A percentile compares a stretch with the other conserved stretches of the same genome.
These are phyloP conservation scores for Aureoboletus auriporus DNA, from an alignment of 768 basidiomycete species.

Conservation along the genomic window DNA sequence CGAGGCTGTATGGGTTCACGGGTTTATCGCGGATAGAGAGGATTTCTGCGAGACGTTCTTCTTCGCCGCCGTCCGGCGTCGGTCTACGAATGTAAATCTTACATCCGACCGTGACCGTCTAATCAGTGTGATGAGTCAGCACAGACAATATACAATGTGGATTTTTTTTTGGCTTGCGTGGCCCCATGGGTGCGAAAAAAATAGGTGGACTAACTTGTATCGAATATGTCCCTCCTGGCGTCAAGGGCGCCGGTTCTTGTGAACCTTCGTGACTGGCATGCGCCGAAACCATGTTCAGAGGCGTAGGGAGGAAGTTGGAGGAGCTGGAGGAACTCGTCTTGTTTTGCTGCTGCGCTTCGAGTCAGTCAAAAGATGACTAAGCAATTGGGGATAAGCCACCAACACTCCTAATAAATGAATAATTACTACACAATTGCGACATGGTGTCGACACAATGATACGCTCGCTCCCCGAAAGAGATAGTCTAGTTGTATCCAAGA, in stretches of 20 bases:
- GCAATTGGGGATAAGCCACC: neutral
- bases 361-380: slow-evolving; percentile 19
- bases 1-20: slow-evolving; percentile 48
- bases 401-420: too few species aligned
- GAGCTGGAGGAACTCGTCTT: slow-evolving; percentile 5
- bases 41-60: slow-evolving; percentile 94
- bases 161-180: slow-evolving; percentile 2
- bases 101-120: slow-evolving; percentile 91
- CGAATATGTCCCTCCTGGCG: slow-evolving; percentile 70
- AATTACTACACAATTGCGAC: neutral
- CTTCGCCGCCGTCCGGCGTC: slow-evolving; percentile 64
- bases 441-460: neutral
- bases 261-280: slow-evolving; percentile 32
- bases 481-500: too few species aligned
- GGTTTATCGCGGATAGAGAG: slow-evolving; percentile 91
- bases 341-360: slow-evolving; percentile 3
- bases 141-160: neutral
- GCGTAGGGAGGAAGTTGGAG: neutral
- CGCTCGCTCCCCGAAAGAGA: too few species aligned
- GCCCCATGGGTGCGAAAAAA: slow-evolving; percentile 21
- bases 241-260: slow-evolving; percentile 57
- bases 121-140: slow-evolving; percentile 33
- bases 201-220: slow-evolving; percentile 55
- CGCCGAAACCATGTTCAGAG: slow-evolving; percentile 26
- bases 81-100: slow-evolving; percentile 91